These are phyloP conservation scores for Lactifluus piperatus DNA, from an alignment of 768 basidiomycete genomes.

Conservation along the genomic window DNA sequence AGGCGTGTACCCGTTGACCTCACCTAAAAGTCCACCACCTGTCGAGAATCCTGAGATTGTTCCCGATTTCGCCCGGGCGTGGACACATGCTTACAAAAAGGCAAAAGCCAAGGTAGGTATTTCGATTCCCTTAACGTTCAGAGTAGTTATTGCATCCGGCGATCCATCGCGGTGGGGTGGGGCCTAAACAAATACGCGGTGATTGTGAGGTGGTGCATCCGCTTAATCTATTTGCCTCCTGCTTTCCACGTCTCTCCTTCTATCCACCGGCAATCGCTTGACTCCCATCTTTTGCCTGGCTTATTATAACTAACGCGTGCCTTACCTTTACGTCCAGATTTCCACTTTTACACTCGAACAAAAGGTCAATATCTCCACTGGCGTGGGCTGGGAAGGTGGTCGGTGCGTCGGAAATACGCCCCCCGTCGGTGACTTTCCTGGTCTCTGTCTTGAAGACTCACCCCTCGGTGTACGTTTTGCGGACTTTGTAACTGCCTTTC, in stretches of 20 bases:
- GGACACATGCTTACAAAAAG: conserved; percentile 50
- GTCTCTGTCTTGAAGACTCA: conserved; percentile 68
- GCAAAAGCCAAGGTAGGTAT: conserved; percentile 32
- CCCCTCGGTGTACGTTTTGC: conserved; percentile 72
- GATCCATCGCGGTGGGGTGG: too few relatives aligned
- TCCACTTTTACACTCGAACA: conserved; percentile 16
- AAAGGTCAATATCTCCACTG: conserved; percentile 20
- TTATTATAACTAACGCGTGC: background rate
- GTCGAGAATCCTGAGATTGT: conserved; percentile 34
- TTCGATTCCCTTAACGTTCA: background rate
- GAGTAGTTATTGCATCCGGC: too few relatives aligned
- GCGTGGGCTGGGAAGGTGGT: conserved; percentile 47
- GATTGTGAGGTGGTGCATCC: background rate
- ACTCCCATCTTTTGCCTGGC: background rate
- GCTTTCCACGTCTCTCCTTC: background rate
- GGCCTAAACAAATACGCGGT: background rate
- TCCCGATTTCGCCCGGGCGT: conserved; percentile 43
- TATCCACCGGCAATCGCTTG: background rate
- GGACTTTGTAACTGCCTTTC: conserved; percentile 71
- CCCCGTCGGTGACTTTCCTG: conserved; percentile 46
- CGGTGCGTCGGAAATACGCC: conserved; percentile 65
- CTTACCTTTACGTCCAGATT: background rate
- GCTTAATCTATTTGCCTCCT: background rate
- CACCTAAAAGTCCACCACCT: conserved; percentile 50
- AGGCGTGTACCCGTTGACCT: conserved; percentile 43